Evolutionary conservation across 2,329 filamentous ascomycete genomes (phyloP).

Genomic region (Pseudogymnoascus sp.): DNA sequence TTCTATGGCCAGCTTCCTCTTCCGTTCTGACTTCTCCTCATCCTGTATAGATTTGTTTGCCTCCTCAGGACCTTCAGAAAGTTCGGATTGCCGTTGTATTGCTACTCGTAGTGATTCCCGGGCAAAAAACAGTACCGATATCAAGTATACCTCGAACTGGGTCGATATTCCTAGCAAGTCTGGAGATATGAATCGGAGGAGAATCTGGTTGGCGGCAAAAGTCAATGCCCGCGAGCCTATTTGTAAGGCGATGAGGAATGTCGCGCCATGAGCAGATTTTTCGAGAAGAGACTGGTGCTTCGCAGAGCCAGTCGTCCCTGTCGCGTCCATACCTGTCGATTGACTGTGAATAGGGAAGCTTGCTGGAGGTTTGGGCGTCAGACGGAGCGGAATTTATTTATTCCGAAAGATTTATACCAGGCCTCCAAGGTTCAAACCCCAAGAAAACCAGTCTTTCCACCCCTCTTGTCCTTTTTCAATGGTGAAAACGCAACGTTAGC

Average conservation of each 20-base stretch:
- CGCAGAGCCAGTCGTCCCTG: neutral
- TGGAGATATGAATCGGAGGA: slow-evolving; percentile 82
- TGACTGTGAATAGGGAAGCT: neutral
- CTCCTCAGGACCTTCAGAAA: slow-evolving; percentile 13
- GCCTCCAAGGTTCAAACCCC: slow-evolving; percentile 15
- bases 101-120: slow-evolving; percentile 87
- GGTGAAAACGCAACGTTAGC: slow-evolving; percentile 56
- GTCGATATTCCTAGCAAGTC: slow-evolving; percentile 76
- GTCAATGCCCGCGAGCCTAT: slow-evolving; percentile 80
- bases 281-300: slow-evolving; percentile 6
- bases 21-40: slow-evolving; percentile 13
- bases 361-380: neutral
- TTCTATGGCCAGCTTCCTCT: slow-evolving; percentile 21
- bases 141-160: slow-evolving; percentile 87
- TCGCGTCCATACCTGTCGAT: slow-evolving; percentile 7
- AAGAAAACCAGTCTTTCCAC: slow-evolving; percentile 51
- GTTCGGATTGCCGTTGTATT: slow-evolving; percentile 66
- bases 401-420: neutral
- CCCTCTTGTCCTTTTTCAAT: slow-evolving; percentile 60
- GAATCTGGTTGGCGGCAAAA: slow-evolving; percentile 83
- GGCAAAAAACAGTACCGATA: slow-evolving; percentile 90
- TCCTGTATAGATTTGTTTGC: slow-evolving; percentile 11
- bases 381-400: neutral
- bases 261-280: slow-evolving; percentile 52
- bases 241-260: slow-evolving; percentile 81